Conservation (phyloP, 768 basidiomycete species). For the Lentinula aciculospora region DNA sequence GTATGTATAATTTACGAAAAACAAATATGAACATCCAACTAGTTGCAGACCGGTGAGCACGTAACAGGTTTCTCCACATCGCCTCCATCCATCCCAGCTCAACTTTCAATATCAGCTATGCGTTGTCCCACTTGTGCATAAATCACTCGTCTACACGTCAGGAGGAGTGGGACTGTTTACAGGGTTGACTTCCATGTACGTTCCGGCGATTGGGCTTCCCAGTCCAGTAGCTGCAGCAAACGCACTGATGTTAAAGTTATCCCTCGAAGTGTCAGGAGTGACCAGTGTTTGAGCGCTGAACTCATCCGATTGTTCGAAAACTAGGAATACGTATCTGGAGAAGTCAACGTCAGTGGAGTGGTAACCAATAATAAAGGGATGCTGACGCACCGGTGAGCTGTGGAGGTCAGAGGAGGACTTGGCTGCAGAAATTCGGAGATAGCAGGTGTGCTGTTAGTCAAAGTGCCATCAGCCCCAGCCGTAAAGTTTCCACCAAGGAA, state of each 20-base stretch:
- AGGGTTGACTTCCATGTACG: constrained; percentile 40
- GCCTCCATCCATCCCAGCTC: not conserved
- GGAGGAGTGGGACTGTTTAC: not conserved
- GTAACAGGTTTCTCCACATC: no score
- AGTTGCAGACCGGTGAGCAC: not conserved
- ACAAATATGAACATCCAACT: not conserved
- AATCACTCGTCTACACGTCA: not conserved
- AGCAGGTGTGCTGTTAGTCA: constrained; percentile 36
- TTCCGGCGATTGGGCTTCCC: constrained; percentile 41
- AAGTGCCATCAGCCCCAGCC: not conserved
- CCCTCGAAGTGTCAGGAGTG: constrained; percentile 27
- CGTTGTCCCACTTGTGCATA: not conserved
- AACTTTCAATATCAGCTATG: not conserved
- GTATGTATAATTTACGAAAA: not conserved
- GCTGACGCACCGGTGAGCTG: constrained; percentile 32
- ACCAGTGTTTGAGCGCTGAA: constrained; percentile 37
- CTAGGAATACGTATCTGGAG: constrained; percentile 39
- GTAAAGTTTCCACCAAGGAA: constrained; percentile 41
- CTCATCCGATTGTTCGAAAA: constrained; percentile 35
- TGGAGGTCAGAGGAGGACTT: constrained; percentile 34
- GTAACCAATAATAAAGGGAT: not conserved
- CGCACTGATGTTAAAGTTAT: constrained; percentile 34
- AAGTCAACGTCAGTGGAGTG: not conserved
- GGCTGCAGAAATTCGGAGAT: constrained; percentile 34
- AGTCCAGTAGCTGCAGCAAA: constrained; percentile 36